phyloP scores from a whole-genome alignment of 805 yeast species.

The Candida ortonii region DNA sequence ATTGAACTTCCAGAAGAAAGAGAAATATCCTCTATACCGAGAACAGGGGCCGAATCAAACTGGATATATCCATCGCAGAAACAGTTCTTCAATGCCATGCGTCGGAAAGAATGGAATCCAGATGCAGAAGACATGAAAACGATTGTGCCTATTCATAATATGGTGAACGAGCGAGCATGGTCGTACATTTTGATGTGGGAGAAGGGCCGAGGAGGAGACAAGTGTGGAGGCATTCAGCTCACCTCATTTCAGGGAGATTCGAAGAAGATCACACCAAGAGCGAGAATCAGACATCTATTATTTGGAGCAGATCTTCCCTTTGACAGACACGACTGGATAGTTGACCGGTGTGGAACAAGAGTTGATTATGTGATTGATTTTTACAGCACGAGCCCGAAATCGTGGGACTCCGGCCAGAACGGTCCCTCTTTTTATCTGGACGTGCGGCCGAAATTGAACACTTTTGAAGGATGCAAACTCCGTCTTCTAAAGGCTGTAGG shows the following conservation, averaged over 20 bases:
- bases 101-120: slow-evolving; percentile 85
- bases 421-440: slow-evolving; percentile 68
- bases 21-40: slow-evolving; percentile 77
- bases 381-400: slow-evolving; percentile 40
- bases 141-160: slow-evolving; percentile 90
- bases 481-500: slow-evolving; percentile 66
- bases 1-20: slow-evolving; percentile 64
- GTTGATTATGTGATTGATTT: slow-evolving; percentile 93
- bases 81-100: slow-evolving; percentile 93
- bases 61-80: slow-evolving; percentile 97
- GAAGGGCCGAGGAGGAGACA: slow-evolving; percentile 47
- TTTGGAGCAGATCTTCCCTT: slow-evolving; percentile 76
- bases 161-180: slow-evolving; percentile 95
- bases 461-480: slow-evolving; percentile 74
- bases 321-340: slow-evolving; percentile 94
- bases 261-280: slow-evolving; percentile 82
- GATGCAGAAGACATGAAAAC: slow-evolving; percentile 78
- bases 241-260: slow-evolving; percentile 90
- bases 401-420: slow-evolving; percentile 44
- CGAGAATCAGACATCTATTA: slow-evolving; percentile 60
- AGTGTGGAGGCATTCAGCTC: slow-evolving; percentile 82
- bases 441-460: slow-evolving; percentile 87
- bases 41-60: slow-evolving; percentile 63
- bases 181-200: slow-evolving; percentile 82
- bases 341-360: slow-evolving; percentile 77